Percentiles rank a stretch among this genome's conserved stretches.
These are phyloP conservation scores for Chlamydomonas reinhardtii DNA, from an alignment of 163 green algal genomes.

Conservation along the genomic window DNA sequence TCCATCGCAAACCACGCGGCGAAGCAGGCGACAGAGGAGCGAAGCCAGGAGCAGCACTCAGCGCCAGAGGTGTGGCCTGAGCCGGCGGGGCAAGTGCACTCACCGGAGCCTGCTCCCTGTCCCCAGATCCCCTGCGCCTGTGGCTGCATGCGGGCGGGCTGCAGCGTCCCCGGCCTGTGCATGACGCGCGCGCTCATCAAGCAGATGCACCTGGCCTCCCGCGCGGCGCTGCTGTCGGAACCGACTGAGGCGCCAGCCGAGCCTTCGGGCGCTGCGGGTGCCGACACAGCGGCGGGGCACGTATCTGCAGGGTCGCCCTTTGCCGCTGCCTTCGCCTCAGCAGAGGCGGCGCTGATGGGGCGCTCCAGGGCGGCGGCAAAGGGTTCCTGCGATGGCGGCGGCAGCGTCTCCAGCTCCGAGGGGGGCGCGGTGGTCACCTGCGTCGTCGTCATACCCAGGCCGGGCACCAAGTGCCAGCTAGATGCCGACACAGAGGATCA, in stretches of 20 bases:
- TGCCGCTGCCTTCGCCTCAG: background rate
- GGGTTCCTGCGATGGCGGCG: background rate
- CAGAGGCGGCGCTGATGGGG: background rate
- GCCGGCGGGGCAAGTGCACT: too few species aligned
- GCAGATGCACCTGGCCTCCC: background rate
- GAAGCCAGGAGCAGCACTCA: too few species aligned
- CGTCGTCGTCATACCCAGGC: too few species aligned
- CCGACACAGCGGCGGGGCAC: too few species aligned
- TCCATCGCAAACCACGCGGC: too few species aligned
- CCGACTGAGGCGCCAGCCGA: background rate
- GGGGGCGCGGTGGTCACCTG: too few species aligned
- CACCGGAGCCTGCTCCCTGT: too few species aligned
- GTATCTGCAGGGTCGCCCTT: background rate
- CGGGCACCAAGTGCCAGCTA: too few species aligned
- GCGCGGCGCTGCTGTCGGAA: background rate
- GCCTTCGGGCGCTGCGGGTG: background rate
- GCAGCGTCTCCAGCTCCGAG: background rate
- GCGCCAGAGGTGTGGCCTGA: too few species aligned
- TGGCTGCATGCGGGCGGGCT: background rate
- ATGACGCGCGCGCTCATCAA: conserved; percentile 22
- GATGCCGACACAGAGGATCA: too few species aligned
- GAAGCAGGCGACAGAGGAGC: too few species aligned
- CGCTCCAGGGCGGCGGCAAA: background rate
- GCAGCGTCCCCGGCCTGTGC: conserved; percentile 1
- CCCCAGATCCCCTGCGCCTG: too few species aligned